Evolutionary conservation across 176 grass and related monocot species (phyloP), one percentile per base, ranked within the genome.

Genomic region (Sorghum bicolor): DNA sequence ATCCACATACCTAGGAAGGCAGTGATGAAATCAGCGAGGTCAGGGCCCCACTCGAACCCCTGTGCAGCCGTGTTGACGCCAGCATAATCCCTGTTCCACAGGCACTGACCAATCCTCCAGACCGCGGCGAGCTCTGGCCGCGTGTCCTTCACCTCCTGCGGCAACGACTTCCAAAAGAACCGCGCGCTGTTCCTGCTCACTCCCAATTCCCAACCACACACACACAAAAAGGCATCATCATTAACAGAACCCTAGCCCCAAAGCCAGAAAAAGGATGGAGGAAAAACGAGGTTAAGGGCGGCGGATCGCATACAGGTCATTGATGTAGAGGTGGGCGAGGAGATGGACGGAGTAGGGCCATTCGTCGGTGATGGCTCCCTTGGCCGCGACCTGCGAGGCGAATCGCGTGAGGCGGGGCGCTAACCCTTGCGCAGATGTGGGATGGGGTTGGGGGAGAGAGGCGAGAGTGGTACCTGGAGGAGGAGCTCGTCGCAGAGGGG

Each of bases 311-410:
- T 76, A 99, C 96, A 91, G 86, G 81, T 96, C 96, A 50, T 92
- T 85, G 61, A 88, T 31, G 75, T 82, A 94, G 87, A 99, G 77
- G 57, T 99, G 96, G 28, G 83, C 87, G 20, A 96, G 88, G 41
- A 96, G 93, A 85, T 99, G 96, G 74, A 99, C 81, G 2, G 89
- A 78, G 89, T 90, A 99, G 24, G 96, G 96, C 96, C 96, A 99
- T 15, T 87, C 91, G 25, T 96, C 96, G 34, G 87, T 85, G 81
- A 70, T 34, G 64, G 72, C 75, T 41, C 96, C 89, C 40, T 38
- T 85, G 75, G 91, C 87, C 50, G 87, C 87, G 9, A 84, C 83
- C 96, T 94, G 89, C 83, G 53, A 79, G 20, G 16, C 22, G 20
- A 72, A 72, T 47, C 66, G 40, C 1, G 20, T 76, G 11, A 88